Evolutionary conservation across 2,329 filamentous ascomycete genomes (phyloP), one percentile per base, ranked within the genome.

Genomic region (Periglandula ipomoeae): DNA sequence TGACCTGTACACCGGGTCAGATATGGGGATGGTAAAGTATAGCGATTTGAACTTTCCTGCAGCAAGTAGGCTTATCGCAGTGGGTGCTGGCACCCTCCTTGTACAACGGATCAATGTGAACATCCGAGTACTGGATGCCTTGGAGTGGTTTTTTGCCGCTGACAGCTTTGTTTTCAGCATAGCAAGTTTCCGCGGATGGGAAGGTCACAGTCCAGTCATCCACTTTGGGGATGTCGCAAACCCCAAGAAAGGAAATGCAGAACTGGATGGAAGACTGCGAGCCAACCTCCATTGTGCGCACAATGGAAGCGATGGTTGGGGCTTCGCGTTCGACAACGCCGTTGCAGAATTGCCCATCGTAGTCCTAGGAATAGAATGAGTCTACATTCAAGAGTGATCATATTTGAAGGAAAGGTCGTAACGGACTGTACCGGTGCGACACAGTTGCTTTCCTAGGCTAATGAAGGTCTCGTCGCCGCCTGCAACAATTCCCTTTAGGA

Each of bases 21-120:
- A 10, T 7, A 15, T 45, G 6, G 13, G 11, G 19, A 15, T 17
- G 5, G 30, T 37, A 13, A 23, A 3, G 9, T 7, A 15, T 45
- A 10, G 13, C 9, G 19, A 15, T 17, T 4, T 13, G 22, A 15
- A 9, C n/a, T 30, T 23, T 19, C 55, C 77, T 70, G 60, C 78
- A 82, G 61, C 78, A 82, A 47, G 79, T 76, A 2, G 75, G 75
- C 58, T 79, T 78, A 23, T 70, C 69, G 61, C 78, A 82, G 52
- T 78, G 67, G 22, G 71, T 69, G 55, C 69, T 78, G 10, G 74
- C 66, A 0, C 78, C 78, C 3, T 68, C 63, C 23, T 69, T 69
- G 58, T 81, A 82, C 10, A 69, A 64, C 4, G 70, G 71, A 53
- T 82, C 78, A 46, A 81, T 64, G 50, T 81, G 78, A 27, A 79